phyloP scores from a whole-genome alignment of 257 asterid species.

The Henckelia pumila region DNA sequence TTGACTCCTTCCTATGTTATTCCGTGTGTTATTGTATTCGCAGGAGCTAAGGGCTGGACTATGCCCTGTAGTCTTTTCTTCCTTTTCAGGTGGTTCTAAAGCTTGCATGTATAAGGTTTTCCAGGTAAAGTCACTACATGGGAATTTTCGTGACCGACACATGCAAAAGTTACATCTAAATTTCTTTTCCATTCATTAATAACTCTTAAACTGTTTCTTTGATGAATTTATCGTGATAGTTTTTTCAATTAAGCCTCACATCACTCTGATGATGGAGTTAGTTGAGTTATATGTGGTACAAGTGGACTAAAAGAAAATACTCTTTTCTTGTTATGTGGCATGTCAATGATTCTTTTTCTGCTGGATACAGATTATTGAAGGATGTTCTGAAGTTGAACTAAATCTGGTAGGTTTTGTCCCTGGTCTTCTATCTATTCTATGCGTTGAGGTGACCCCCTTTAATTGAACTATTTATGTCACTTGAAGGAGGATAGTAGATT shows the following conservation, averaged over 20 bases:
- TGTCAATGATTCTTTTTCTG: constrained; percentile 10
- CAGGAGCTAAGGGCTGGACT: constrained; percentile 69
- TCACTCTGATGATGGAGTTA: constrained; percentile 18
- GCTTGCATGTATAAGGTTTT: constrained; percentile 92
- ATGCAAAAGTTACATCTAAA: constrained; percentile 1
- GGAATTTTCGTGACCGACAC: constrained; percentile 12
- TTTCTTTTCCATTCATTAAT: neutral
- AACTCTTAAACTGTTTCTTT: constrained; percentile 1
- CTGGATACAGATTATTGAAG: constrained; percentile 68
- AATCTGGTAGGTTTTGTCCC: constrained; percentile 47
- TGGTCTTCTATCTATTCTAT: constrained; percentile 20
- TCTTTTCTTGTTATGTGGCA: neutral
- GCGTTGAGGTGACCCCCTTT: constrained; percentile 14
- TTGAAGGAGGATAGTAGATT: constrained; percentile 75
- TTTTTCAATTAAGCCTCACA: constrained; percentile 5
- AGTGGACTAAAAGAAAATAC: neutral
- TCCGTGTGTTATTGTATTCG: constrained; percentile 14
- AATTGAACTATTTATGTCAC: constrained; percentile 22
- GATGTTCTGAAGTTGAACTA: constrained; percentile 72
- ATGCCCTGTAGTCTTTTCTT: constrained; percentile 73
- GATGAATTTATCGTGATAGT: constrained; percentile 16
- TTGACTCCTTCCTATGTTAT: constrained; percentile 19
- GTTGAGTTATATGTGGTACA: constrained; percentile 7
- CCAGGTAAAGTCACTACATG: constrained; percentile 47
- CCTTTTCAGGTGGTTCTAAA: constrained; percentile 85